A percentile compares a stretch with the other conserved stretches of the same genome.
phyloP scores from a whole-genome alignment of 2,329 filamentous ascomycete species.

The Ophiostoma ulmi region DNA sequence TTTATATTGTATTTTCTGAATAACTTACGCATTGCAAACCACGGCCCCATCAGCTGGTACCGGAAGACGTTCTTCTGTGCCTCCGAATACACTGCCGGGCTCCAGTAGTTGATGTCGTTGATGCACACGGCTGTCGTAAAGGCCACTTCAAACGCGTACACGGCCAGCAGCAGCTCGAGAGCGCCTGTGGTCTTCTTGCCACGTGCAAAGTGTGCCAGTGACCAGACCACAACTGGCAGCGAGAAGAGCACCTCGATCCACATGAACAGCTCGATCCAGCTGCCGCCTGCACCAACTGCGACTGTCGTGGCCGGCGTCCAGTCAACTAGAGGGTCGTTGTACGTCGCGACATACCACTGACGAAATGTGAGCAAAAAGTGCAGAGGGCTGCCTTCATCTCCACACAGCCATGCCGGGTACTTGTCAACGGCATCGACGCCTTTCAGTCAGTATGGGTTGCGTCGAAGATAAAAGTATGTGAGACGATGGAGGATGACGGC shows the following conservation, averaged over 20 bases:
- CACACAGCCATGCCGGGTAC: constrained; percentile 47
- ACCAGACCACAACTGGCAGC: constrained; percentile 48
- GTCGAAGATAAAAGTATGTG: not conserved
- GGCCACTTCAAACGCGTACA: constrained; percentile 48
- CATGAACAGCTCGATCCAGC: constrained; percentile 50
- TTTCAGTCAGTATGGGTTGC: constrained; percentile 29
- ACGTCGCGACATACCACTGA: constrained; percentile 43
- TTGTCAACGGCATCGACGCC: constrained; percentile 51
- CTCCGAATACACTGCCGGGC: constrained; percentile 40
- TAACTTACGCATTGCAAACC: constrained; percentile 49
- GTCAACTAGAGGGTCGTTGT: constrained; percentile 51
- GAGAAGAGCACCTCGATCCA: constrained; percentile 48
- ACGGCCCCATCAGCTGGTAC: constrained; percentile 49
- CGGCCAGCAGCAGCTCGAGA: constrained; percentile 48
- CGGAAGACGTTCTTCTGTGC: constrained; percentile 45
- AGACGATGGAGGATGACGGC: constrained; percentile 15
- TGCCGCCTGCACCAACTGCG: constrained; percentile 29
- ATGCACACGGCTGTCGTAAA: constrained; percentile 50
- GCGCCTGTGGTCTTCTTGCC: constrained; percentile 33
- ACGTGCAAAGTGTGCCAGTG: constrained; percentile 39
- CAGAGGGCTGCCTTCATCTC: constrained; percentile 40
- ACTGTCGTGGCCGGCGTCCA: constrained; percentile 32
- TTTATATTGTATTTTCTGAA: not conserved
- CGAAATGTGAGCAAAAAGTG: constrained; percentile 45
- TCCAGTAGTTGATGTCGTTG: constrained; percentile 48